These are phyloP conservation scores for Trapa incisa DNA, from an alignment of 345 rosid genomes.

Conservation along the genomic window DNA sequence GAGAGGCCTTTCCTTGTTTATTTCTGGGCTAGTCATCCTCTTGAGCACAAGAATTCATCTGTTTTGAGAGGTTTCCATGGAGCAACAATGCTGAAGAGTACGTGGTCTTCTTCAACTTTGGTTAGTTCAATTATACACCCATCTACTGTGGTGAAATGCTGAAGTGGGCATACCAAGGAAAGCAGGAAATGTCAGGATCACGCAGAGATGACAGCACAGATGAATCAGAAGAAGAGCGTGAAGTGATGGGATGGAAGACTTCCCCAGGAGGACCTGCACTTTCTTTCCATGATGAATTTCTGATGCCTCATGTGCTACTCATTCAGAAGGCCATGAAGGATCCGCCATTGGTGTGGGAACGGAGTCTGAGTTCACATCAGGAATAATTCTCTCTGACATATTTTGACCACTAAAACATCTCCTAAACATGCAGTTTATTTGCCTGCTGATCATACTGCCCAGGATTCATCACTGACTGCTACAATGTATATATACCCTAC, in stretches of 20 bases:
- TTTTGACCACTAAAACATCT: neutral
- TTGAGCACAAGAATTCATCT: constrained; percentile 7
- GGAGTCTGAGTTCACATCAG: constrained; percentile 29
- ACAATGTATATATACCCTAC: too few relatives aligned
- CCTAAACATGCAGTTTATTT: neutral
- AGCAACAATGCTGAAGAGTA: constrained; percentile 33
- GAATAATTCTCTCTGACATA: constrained; percentile 39
- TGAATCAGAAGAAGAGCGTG: constrained; percentile 16
- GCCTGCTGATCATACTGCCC: neutral
- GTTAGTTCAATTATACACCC: constrained; percentile 35
- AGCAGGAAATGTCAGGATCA: neutral
- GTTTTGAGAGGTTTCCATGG: neutral
- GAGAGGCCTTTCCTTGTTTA: neutral
- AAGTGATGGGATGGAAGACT: constrained; percentile 28
- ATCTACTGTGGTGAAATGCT: neutral
- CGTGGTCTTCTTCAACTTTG: constrained; percentile 55
- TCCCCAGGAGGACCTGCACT: neutral
- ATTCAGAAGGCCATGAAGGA: constrained; percentile 18
- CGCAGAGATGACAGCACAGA: constrained; percentile 9
- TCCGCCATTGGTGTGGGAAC: constrained; percentile 31
- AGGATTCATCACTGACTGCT: neutral
- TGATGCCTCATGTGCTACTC: constrained; percentile 20
- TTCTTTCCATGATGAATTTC: too few relatives aligned
- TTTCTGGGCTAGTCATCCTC: neutral
- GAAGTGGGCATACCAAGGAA: neutral